phyloP scores from a whole-genome alignment of 495 filamentous ascomycete species.

The Aspergillus wentii region DNA sequence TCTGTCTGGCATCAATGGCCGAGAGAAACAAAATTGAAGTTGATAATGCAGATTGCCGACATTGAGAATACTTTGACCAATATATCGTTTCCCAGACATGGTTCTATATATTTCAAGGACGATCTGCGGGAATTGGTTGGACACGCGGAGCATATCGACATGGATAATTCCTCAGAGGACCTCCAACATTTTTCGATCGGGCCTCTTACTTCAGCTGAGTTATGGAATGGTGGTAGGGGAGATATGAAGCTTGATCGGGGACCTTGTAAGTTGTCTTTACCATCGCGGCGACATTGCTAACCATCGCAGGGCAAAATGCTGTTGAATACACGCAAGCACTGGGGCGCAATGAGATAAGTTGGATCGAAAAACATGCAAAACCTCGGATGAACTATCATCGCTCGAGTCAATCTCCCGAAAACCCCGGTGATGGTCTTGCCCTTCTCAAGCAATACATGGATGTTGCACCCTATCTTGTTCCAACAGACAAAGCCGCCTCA shows the following conservation, averaged over 20 bases:
- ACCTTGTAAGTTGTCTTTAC: conserved; percentile 18
- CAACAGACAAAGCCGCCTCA: conserved; percentile 5
- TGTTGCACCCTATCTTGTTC: conserved; percentile 9
- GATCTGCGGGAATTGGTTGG: conserved; percentile 23
- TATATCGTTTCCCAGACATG: conserved; percentile 29
- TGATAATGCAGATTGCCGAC: conserved; percentile 32
- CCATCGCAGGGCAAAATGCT: conserved; percentile 16
- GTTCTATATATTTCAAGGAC: conserved; percentile 37
- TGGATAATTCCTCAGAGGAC: neutral
- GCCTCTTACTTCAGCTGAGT: conserved; percentile 12
- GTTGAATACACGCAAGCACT: conserved; percentile 19
- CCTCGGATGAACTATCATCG: conserved; percentile 24
- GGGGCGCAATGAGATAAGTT: conserved; percentile 27
- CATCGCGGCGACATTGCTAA: conserved; percentile 2
- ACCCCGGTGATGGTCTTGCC: conserved; percentile 11
- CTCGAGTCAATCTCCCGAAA: conserved; percentile 11
- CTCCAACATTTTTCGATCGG: conserved; percentile 16
- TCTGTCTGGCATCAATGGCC: conserved; percentile 30
- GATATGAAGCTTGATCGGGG: conserved; percentile 27
- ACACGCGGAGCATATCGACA: conserved; percentile 14
- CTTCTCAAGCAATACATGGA: conserved; percentile 12
- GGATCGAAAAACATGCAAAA: conserved; percentile 15
- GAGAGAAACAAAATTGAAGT: conserved; percentile 20
- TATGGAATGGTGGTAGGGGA: conserved; percentile 19
- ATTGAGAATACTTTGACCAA: conserved; percentile 30